Percentiles rank a stretch among this genome's conserved stretches.
Conservation (phyloP, 1,139 yeast species). For the Meyerozyma elateridarum region DNA sequence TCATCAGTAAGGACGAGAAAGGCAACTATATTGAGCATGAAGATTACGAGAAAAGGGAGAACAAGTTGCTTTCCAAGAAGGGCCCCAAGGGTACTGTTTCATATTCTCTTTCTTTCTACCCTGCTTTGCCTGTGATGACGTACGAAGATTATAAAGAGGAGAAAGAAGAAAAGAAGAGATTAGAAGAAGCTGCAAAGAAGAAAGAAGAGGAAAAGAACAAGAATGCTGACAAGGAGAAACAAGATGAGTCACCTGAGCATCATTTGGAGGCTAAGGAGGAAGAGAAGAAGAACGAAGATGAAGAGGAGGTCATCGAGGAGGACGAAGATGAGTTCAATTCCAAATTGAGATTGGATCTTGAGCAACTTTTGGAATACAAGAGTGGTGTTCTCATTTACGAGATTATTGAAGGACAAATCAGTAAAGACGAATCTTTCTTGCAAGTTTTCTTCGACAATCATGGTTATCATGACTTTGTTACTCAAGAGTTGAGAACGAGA, state of each 20-base stretch:
- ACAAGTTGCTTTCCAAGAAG: slow-evolving; percentile 62
- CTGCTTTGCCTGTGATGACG: slow-evolving; percentile 70
- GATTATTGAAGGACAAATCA: slow-evolving; percentile 52
- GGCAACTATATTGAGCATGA: slow-evolving; percentile 62
- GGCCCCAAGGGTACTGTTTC: slow-evolving; percentile 79
- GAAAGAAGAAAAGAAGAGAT: slow-evolving; percentile 34
- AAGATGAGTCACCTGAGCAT: slow-evolving; percentile 9
- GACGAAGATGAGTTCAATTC: slow-evolving; percentile 19
- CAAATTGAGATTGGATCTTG: slow-evolving; percentile 57
- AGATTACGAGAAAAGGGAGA: slow-evolving; percentile 53
- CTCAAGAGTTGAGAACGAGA: slow-evolving; percentile 41
- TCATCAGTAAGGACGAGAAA: slow-evolving; percentile 63
- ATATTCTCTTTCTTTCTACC: slow-evolving; percentile 76
- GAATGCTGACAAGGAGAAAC: slow-evolving; percentile 18
- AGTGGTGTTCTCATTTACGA: slow-evolving; percentile 77
- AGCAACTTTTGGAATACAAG: slow-evolving; percentile 56
- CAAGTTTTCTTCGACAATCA: slow-evolving; percentile 74
- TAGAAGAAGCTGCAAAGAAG: slow-evolving; percentile 23
- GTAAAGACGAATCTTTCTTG: slow-evolving; percentile 52
- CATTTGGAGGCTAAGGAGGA: slow-evolving; percentile 18
- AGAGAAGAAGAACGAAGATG: slow-evolving; percentile 34
- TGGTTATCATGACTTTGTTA: slow-evolving; percentile 56
- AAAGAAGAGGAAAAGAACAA: slow-evolving; percentile 20
- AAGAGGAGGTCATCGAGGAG: slow-evolving; percentile 31
- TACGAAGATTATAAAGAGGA: slow-evolving; percentile 63